Evolutionary conservation across 1,139 yeast species (phyloP), one percentile per base, ranked within the genome.

Genomic region (Candida freyschussii): DNA sequence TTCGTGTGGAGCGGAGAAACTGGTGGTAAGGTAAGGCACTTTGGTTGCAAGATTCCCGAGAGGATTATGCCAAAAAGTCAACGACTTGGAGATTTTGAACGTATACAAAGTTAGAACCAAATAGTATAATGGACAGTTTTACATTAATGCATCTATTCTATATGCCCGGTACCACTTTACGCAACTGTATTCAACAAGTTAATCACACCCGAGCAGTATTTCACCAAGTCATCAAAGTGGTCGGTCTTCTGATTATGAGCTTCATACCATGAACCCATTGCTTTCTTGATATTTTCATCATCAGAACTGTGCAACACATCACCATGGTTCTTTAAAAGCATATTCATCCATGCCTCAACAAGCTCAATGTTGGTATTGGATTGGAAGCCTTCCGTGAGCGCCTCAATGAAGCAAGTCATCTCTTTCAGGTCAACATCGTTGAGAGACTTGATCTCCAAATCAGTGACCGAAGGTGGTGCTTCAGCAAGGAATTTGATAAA

Each of bases 121-220:
- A 19, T 19, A 11, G 10, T 9, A 13, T 21, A 8, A 21, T 21
- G 8, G 12, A 11, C 13, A 8, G 12, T 21, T 11, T 21, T 21
- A 21, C 13, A n/a, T n/a, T n/a, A n/a, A n/a, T n/a, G n/a, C n/a
- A n/a, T n/a, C n/a, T n/a, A n/a, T n/a, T n/a, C n/a, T n/a, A n/a
- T n/a, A n/a, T n/a, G n/a, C n/a, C n/a, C n/a, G n/a, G n/a, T n/a
- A n/a, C n/a, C n/a, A n/a, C 16, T 42, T 45, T 27, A 61, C n/a
- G n/a, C n/a, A 24, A 37, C 50, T 17, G 52, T 41, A 7, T 50
- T 44, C 31, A 87, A 64, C 50, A 84, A 80, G 45, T 67, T 72
- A 26, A 85, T 63, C 9, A 89, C 89, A 41, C 96, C 93, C 2
- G 93, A 69, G 56, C 96, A 85, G 59, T 80, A 87, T 53, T 87